Percentiles rank a stretch among this genome's conserved stretches.
Conservation (phyloP, 495 filamentous ascomycete species). For the Haplographium delicatum region DNA sequence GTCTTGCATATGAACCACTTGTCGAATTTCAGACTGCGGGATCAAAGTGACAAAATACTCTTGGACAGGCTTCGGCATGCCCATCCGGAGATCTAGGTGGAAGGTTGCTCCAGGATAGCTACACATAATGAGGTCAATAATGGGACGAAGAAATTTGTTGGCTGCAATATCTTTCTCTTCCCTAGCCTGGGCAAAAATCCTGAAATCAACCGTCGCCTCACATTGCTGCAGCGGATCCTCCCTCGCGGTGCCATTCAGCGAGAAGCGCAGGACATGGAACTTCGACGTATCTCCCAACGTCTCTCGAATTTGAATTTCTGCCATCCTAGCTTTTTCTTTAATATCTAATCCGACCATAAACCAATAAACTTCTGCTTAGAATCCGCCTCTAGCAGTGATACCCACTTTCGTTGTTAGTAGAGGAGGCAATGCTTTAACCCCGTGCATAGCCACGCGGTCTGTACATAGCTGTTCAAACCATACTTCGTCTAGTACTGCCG, state of each 20-base stretch:
- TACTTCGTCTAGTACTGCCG: constrained; percentile 41
- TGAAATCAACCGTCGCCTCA: constrained; percentile 33
- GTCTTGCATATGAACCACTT: constrained; percentile 27
- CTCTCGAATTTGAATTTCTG: constrained; percentile 8
- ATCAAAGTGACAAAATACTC: constrained; percentile 35
- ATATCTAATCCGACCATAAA: constrained; percentile 23
- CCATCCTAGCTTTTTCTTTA: constrained; percentile 18
- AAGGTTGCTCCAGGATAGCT: constrained; percentile 35
- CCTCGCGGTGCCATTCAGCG: constrained; percentile 23
- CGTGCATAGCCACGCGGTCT: constrained; percentile 40
- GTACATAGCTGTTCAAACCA: constrained; percentile 39
- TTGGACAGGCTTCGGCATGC: constrained; percentile 28
- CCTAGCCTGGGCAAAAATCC: constrained; percentile 30
- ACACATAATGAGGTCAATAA: constrained; percentile 34
- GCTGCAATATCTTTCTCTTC: constrained; percentile 13
- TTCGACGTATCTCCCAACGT: constrained; percentile 1
- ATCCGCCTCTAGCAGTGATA: constrained; percentile 3
- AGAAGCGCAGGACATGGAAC: constrained; percentile 26
- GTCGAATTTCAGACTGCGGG: constrained; percentile 27
- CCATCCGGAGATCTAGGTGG: constrained; percentile 30
- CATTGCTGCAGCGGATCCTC: constrained; percentile 30
- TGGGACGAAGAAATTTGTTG: constrained; percentile 33
- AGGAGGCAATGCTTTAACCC: constrained; percentile 40
- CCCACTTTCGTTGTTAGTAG: constrained; percentile 28
- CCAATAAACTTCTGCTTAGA: constrained; percentile 14